Base-by-base conservation (phyloP, 2,329 filamentous ascomycete genomes). In the Pseudodiploospora longispora region DNA sequence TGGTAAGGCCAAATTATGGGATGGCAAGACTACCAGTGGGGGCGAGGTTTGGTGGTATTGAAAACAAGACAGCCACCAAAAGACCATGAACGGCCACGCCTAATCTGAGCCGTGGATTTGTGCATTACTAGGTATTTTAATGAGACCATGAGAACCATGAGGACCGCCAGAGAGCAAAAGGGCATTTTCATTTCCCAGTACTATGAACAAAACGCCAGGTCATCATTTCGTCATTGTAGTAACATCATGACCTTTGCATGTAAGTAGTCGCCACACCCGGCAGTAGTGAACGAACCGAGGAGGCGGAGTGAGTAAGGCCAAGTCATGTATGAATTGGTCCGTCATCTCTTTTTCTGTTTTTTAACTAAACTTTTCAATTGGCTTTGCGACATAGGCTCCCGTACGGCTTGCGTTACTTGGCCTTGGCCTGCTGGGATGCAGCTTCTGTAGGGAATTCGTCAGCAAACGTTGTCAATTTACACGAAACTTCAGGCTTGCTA, bases 401-500 rank as follows among this genome's bases (percentile, higher is more conserved):
- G 3, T 19, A 19, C 19, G 19, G 19, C 19, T 19, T 19, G 19
- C 19, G 19, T 19, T 59, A 75, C 59, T 74, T 78, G 6, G 71
- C 73, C 63, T 79, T 80, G 12, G 70, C 71, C 41, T 75, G 71
- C 53, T 78, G 75, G 43, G 75, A 74, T 35, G 75, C 70, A 12
- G 76, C 76, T 66, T 80, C 76, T 79, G 51, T 47, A 41, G 4
- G 6, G 29, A 28, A 10, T 4, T n/a, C 6, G 28, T 30, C 27
- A 8, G 4, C n/a, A 7, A 10, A 29, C 40, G 8, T 10, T 8
- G 32, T 19, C 39, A 40, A 36, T 7, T 9, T n/a, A 9, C 19
- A 39, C 12, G 5, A 32, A 19, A 19, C 19, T 2, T 19, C 19
- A n/a, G 6, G 10, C 31, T n/a, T n/a, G 27, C 8, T 40, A 30